Base-by-base conservation (phyloP, 1,139 yeast species). In the Yamadazyma diospyri region DNA sequence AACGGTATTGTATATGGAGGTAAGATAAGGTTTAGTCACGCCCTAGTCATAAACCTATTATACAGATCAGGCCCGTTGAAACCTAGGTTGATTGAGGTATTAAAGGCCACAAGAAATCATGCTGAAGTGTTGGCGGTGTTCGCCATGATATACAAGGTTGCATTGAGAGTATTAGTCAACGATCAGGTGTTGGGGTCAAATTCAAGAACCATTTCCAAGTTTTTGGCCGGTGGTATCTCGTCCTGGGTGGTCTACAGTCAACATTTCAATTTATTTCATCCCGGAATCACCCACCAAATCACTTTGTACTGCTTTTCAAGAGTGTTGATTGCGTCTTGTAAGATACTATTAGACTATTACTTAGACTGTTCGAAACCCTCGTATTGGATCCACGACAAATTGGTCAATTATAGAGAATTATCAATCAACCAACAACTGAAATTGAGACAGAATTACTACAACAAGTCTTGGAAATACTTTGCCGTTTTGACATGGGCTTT, bases 401-500 rank as follows among this genome's bases (percentile, higher is more conserved):
- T 14, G 2, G 22, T 27, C 9, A 29, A 16, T 2, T 69, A 51
- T 46, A 40, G 50, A 23, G 67, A 64, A 34, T 59, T 57, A 39
- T 52, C 50, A 15, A 47, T 46, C 31, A 52, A 45, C 31, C 69
- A 59, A 47, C 62, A 56, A 46, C 57, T 43, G 50, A 67, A 57
- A 43, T 56, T 59, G 39, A 61, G 59, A 44, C 45, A 44, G 24
- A 47, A 46, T 28, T 51, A 72, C 17, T 66, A 71, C 45, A 61
- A 62, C 41, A 55, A 52, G 34, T 62, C 80, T 4, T 83, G 89
- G 89, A 68, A 76, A 30, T 55, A 72, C 34, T 76, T 80, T 51
- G 82, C 89, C 1, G 76, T 82, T n/a, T 41, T 78, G 6, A 68
- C 80, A 7, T 84, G 94, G 94, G 94, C 81, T 0, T 54, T 75